A percentile compares a stretch with the other conserved stretches of the same genome.
Evolutionary conservation across 805 yeast genomes (phyloP).

Genomic region (Ogataea ganodermae): DNA sequence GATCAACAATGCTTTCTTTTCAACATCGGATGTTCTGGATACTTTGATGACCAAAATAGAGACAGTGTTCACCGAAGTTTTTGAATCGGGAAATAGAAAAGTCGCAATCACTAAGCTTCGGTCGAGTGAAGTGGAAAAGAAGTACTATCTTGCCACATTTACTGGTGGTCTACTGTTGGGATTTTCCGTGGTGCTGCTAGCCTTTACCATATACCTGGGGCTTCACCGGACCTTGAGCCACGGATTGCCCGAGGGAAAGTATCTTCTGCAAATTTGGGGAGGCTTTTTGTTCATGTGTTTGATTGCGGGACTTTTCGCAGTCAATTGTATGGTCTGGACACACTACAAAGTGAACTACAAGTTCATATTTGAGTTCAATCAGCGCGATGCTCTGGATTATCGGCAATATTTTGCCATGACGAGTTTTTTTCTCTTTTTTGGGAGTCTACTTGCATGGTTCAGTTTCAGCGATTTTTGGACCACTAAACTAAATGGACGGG

Average conservation of each 20-base stretch:
- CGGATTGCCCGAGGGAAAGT: constrained; percentile 55
- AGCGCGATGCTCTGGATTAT: constrained; percentile 63
- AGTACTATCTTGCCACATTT: constrained; percentile 53
- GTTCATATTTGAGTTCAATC: constrained; percentile 87
- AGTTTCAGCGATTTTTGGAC: constrained; percentile 76
- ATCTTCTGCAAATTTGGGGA: constrained; percentile 85
- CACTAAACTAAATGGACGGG: constrained; percentile 55
- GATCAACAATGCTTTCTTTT: constrained; percentile 59
- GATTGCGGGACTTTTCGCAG: constrained; percentile 62
- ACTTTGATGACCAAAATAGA: constrained; percentile 63
- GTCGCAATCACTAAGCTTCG: constrained; percentile 70
- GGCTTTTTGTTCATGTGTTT: constrained; percentile 74
- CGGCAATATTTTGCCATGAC: constrained; percentile 70
- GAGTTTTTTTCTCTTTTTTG: constrained; percentile 53
- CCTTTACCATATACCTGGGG: constrained; percentile 53
- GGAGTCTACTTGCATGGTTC: constrained; percentile 70
- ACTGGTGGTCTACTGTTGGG: constrained; percentile 72
- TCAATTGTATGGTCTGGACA: constrained; percentile 75
- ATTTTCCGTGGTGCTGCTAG: constrained; percentile 65
- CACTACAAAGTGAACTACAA: constrained; percentile 79
- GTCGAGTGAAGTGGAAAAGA: constrained; percentile 40
- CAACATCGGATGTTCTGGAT: constrained; percentile 67
- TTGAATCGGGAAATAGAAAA: constrained; percentile 73
- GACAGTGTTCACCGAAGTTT: constrained; percentile 62
- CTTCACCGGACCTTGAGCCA: constrained; percentile 39